These are phyloP conservation scores for Herpetomonas tarakana DNA, from an alignment of 208 protist species.

Conservation along the genomic window DNA sequence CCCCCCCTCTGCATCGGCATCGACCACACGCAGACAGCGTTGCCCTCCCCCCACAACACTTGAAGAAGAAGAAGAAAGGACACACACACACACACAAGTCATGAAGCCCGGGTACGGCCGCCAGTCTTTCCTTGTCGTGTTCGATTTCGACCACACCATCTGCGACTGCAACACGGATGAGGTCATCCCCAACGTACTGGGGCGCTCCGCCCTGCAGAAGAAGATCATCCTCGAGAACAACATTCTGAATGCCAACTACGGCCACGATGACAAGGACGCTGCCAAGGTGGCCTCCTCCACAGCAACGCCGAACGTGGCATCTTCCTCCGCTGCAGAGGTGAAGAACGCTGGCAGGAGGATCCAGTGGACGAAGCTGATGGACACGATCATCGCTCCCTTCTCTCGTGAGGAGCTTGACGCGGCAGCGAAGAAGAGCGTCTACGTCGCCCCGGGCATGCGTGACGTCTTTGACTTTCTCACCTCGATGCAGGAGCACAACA, in stretches of 20 bases:
- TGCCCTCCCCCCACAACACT: no score
- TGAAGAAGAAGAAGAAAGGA: neutral
- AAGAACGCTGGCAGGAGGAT: conserved; percentile 11
- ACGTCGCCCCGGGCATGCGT: conserved; percentile 56
- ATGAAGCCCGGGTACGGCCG: conserved; percentile 27
- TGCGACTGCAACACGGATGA: conserved; percentile 86
- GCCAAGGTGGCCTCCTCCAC: neutral
- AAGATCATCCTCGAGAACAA: conserved; percentile 22
- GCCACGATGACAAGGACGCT: neutral
- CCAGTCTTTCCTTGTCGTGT: conserved; percentile 87
- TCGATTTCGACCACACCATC: conserved; percentile 90
- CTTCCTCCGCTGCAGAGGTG: neutral
- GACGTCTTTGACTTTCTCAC: conserved; percentile 65
- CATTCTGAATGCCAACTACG: neutral
- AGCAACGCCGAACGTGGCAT: no score
- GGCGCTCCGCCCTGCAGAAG: conserved; percentile 29
- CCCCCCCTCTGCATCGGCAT: no score
- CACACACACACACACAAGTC: conserved; percentile 17
- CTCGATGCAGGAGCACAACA: conserved; percentile 25
- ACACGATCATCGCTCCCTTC: conserved; percentile 68
- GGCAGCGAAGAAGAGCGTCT: conserved; percentile 48
- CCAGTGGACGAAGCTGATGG: conserved; percentile 81
- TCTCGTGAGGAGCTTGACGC: conserved; percentile 36
- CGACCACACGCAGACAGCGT: neutral
- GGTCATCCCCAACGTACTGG: conserved; percentile 58